Evolutionary conservation across 148 eudicot species (phyloP).

Genomic region (Rhododendron molle): DNA sequence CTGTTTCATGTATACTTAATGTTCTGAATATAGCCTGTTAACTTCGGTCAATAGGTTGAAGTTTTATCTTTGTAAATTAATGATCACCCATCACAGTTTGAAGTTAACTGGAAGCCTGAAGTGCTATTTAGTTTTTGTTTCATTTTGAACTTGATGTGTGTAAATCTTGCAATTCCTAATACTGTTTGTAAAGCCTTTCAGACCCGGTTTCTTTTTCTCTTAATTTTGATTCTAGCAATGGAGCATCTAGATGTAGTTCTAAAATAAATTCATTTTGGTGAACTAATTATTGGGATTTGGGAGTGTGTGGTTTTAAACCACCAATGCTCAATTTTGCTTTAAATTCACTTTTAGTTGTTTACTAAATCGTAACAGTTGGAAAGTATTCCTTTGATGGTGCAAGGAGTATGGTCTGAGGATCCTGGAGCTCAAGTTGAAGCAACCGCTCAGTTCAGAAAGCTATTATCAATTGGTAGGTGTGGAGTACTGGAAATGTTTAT

Average conservation of each 20-base stretch:
- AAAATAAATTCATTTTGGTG: background rate
- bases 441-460: constrained; percentile 78
- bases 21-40: background rate
- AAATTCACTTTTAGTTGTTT: constrained; percentile 10
- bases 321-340: background rate
- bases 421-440: constrained; percentile 79
- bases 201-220: background rate
- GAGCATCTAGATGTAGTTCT: background rate
- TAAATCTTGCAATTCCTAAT: background rate
- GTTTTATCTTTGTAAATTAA: background rate
- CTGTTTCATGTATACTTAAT: background rate
- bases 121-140: background rate
- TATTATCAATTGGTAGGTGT: constrained; percentile 69
- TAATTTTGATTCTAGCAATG: background rate
- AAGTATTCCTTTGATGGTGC: constrained; percentile 79
- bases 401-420: constrained; percentile 85
- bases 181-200: background rate
- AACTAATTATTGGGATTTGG: background rate
- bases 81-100: background rate
- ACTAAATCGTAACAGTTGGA: constrained; percentile 49
- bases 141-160: background rate
- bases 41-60: background rate
- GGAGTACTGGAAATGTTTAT: background rate
- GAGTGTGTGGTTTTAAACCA: background rate
- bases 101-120: background rate